Conservation (phyloP, 108 stramenopile genomes). For the Cyclotella atomus region DNA sequence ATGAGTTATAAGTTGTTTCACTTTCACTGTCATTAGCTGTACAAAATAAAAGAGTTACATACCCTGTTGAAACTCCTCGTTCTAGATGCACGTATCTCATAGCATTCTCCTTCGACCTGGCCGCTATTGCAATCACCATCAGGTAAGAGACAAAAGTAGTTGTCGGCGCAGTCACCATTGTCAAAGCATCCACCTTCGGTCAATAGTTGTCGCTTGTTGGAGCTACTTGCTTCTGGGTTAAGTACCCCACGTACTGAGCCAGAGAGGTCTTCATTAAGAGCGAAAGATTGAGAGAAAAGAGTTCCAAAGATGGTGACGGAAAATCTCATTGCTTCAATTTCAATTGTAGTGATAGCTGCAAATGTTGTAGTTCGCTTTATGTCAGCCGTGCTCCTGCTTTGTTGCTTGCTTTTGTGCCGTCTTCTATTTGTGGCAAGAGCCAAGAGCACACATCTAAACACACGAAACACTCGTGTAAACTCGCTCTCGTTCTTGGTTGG, state of each 20-base stretch:
- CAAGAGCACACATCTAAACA: too few relatives aligned
- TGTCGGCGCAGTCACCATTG: not conserved
- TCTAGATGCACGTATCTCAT: not conserved
- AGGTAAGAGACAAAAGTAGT: not conserved
- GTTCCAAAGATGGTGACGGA: not conserved
- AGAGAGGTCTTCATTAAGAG: not conserved
- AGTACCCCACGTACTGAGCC: not conserved
- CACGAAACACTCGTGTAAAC: too few relatives aligned
- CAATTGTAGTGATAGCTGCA: too few relatives aligned
- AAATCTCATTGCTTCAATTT: not conserved
- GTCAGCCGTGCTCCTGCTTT: too few relatives aligned
- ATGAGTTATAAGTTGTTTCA: not conserved
- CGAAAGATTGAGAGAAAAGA: not conserved
- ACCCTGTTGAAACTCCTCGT: not conserved
- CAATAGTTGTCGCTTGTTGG: not conserved
- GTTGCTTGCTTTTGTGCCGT: too few relatives aligned
- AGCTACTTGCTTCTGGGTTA: too few relatives aligned
- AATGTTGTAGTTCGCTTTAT: too few relatives aligned
- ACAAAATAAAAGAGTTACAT: not conserved
- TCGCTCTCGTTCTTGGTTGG: too few relatives aligned
- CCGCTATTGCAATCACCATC: conserved; percentile 1
- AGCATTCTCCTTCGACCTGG: not conserved
- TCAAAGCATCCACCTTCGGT: not conserved
- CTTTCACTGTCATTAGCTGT: not conserved
- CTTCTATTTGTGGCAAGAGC: too few relatives aligned